Conservation (phyloP, 2,329 filamentous ascomycete genomes). For the Hypoxylon rubiginosum region DNA sequence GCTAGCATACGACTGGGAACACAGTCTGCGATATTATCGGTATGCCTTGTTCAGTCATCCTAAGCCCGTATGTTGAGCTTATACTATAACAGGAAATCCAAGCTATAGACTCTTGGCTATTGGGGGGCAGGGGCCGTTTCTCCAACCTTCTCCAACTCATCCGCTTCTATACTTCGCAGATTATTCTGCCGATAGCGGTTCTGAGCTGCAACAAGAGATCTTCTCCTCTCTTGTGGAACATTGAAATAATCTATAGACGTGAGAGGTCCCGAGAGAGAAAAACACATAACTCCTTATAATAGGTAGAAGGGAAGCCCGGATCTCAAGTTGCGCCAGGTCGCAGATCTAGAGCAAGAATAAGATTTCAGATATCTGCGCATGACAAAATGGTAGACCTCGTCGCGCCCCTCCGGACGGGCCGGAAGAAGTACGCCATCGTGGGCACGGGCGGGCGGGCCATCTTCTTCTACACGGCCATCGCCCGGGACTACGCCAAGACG, state of each 20-base stretch:
- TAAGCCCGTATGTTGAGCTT: not conserved
- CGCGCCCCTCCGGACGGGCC: slow-evolving; percentile 25
- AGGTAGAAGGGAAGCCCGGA: not conserved
- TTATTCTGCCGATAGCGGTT: slow-evolving; percentile 36
- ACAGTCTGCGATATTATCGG: slow-evolving; percentile 2
- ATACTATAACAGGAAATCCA: not conserved
- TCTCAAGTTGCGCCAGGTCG: not conserved
- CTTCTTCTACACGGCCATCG: slow-evolving; percentile 73
- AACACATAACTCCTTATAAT: not conserved
- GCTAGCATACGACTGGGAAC: not conserved
- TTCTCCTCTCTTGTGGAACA: slow-evolving; percentile 12
- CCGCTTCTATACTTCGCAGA: slow-evolving; percentile 10
- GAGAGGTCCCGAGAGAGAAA: not conserved
- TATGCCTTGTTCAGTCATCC: slow-evolving; percentile 7
- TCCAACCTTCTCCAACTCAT: slow-evolving; percentile 37
- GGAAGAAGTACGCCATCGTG: slow-evolving; percentile 67
- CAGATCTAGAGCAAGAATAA: not conserved
- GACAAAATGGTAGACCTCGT: slow-evolving; percentile 41
- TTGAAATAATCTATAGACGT: not conserved
- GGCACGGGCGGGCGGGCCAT: slow-evolving; percentile 70
- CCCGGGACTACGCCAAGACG: slow-evolving; percentile 63
- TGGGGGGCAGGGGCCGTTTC: slow-evolving; percentile 12
- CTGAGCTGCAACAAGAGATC: not conserved
- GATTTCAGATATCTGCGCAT: not conserved
- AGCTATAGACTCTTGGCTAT: slow-evolving; percentile 5